A percentile compares a stretch with the other conserved stretches of the same genome.
phyloP scores from a whole-genome alignment of 805 yeast genomes.

The Starmera amethionina region DNA sequence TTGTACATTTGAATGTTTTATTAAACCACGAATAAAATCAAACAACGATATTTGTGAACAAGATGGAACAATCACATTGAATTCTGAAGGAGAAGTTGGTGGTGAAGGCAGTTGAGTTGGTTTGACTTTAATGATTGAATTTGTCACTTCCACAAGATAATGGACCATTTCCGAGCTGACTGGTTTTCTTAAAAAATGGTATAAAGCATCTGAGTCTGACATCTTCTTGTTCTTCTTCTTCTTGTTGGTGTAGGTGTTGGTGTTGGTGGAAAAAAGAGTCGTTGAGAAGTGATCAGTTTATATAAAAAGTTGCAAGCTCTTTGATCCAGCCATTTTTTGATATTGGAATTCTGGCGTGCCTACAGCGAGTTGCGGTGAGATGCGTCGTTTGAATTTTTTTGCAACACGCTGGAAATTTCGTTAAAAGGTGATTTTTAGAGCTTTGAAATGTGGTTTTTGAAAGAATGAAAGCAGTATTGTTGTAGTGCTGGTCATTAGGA shows the following conservation, averaged over 20 bases:
- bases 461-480: no score
- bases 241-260: not conserved
- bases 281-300: not conserved
- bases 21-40: constrained; percentile 61
- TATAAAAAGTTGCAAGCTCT: not conserved
- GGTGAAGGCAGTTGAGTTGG: constrained; percentile 24
- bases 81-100: constrained; percentile 25
- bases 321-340: not conserved
- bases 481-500: no score
- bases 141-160: constrained; percentile 47
- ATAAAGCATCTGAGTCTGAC: constrained; percentile 40
- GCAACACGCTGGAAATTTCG: not conserved
- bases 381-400: not conserved
- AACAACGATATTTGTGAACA: constrained; percentile 27
- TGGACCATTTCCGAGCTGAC: constrained; percentile 49
- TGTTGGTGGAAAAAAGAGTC: not conserved
- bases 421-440: no score
- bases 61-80: not conserved
- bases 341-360: not conserved
- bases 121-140: constrained; percentile 41
- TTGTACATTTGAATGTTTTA: constrained; percentile 81
- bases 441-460: no score
- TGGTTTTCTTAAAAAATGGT: constrained; percentile 43
- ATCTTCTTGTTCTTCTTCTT: constrained; percentile 9
- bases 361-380: not conserved